Conservation (phyloP, 148 eudicot species). For the Vaccinium vitisidaea region DNA sequence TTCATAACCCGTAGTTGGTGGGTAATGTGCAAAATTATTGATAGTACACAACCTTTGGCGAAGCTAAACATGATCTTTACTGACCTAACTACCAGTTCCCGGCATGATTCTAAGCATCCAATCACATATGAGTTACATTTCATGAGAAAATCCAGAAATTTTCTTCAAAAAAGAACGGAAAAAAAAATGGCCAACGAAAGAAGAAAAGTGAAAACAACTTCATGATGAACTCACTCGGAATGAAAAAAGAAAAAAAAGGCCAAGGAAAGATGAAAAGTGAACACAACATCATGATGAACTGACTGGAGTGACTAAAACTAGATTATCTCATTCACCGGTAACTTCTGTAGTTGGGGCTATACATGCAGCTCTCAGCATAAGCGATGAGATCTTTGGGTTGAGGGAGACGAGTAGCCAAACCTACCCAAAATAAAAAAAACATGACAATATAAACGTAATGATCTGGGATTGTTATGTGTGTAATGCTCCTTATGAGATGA, state of each 20-base stretch:
- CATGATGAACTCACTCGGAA: too few relatives aligned
- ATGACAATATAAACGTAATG: background rate
- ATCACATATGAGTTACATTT: background rate
- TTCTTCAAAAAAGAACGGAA: background rate
- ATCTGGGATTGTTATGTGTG: background rate
- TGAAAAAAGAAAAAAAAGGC: too few relatives aligned
- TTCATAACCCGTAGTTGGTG: background rate
- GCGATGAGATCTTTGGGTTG: constrained; percentile 61
- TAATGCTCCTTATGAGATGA: background rate
- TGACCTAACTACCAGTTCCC: background rate
- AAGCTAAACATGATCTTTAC: background rate
- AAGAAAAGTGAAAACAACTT: too few relatives aligned
- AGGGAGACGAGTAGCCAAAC: constrained; percentile 81
- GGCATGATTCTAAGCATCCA: background rate
- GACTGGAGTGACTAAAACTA: background rate
- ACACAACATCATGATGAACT: background rate
- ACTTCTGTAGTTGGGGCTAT: constrained; percentile 60
- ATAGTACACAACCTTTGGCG: background rate
- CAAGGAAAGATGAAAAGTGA: background rate
- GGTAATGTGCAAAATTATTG: background rate
- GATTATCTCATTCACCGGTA: constrained; percentile 42
- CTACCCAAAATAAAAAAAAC: constrained; percentile 23
- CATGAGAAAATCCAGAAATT: background rate
- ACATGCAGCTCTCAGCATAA: constrained; percentile 79
- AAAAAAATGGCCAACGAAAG: background rate